These are phyloP conservation scores for Apiospora saccharicola DNA, from an alignment of 2,329 filamentous ascomycete species.

Conservation along the genomic window DNA sequence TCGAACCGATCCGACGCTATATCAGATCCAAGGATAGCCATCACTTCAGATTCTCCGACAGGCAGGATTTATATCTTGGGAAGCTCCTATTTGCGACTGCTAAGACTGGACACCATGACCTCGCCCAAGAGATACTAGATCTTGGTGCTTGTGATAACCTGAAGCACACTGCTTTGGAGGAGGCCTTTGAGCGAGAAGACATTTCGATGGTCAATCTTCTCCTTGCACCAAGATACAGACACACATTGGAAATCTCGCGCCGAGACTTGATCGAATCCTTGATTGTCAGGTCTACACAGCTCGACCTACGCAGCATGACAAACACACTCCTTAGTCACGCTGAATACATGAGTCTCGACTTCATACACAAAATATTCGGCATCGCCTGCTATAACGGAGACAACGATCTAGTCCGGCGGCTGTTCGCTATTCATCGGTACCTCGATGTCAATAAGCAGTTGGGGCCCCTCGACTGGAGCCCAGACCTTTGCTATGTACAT, in stretches of 20 bases:
- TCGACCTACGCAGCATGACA: neutral
- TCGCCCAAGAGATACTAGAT: neutral
- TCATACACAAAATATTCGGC: neutral
- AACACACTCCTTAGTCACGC: neutral
- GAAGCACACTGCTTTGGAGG: neutral
- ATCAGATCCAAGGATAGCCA: neutral
- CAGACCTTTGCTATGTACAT: neutral
- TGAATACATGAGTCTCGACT: neutral
- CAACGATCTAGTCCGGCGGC: neutral
- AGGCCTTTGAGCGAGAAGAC: neutral
- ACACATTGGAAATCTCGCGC: too few relatives aligned
- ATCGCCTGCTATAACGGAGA: neutral
- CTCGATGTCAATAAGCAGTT: neutral
- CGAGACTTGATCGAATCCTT: neutral
- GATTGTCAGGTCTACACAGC: neutral
- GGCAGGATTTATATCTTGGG: neutral
- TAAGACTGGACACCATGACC: neutral
- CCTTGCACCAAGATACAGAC: neutral
- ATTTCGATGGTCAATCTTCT: neutral
- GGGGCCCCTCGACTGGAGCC: neutral
- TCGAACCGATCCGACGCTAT: neutral
- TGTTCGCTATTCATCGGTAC: neutral
- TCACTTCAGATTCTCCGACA: neutral
- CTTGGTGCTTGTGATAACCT: neutral
- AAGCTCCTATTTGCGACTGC: neutral